Base-by-base conservation (phyloP, 768 basidiomycete genomes). In the Phlebiopsis gigantea region DNA sequence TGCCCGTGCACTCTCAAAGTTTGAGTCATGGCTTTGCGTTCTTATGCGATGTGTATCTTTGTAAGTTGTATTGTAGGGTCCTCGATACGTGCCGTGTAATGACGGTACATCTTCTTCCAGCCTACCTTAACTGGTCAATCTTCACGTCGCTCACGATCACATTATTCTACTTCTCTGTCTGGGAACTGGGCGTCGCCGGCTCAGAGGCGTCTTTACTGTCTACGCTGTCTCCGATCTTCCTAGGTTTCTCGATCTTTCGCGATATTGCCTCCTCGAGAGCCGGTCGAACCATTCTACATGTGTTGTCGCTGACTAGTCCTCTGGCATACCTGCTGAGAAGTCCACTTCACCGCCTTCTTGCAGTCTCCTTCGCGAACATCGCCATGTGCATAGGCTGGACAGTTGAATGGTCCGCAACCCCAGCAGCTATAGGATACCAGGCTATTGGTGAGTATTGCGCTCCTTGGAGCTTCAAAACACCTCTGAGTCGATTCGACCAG, bases 91-190 rank as follows among this genome's bases (percentile, higher is more conserved):
- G 10, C 39, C n/a, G n/a, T n/a, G n/a, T n/a, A n/a, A n/a, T n/a
- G n/a, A n/a, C n/a, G n/a, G n/a, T n/a, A n/a, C 24, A 34, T 42
- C 15, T 26, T n/a, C 21, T 12, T 22, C 12, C 55, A 91, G 89
- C 87, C 4, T 91, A 85, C 65, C 73, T 88, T 17, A 90, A 87
- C 69, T 92, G 89, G 88, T 88, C 91, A 1, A 77, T 90, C 47
- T 83, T 89, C 67, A 94, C 93, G 1, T 79, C 83, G 2, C 81
- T 93, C 19, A 80, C 86, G 5, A 85, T 87, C 1, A 84, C 88
- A 3, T 75, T 95, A 3, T 95, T 95, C 74, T 95, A 94, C 71
- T 95, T 92, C 73, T 93, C 90, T 24, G 83, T 96, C 19, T 94
- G 93, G 93, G 80, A 91, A 66, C 83, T 94, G 17, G 90, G 88